Evolutionary conservation across 441 rosid genomes (phyloP).

Genomic region (Macaranga tanarius): DNA sequence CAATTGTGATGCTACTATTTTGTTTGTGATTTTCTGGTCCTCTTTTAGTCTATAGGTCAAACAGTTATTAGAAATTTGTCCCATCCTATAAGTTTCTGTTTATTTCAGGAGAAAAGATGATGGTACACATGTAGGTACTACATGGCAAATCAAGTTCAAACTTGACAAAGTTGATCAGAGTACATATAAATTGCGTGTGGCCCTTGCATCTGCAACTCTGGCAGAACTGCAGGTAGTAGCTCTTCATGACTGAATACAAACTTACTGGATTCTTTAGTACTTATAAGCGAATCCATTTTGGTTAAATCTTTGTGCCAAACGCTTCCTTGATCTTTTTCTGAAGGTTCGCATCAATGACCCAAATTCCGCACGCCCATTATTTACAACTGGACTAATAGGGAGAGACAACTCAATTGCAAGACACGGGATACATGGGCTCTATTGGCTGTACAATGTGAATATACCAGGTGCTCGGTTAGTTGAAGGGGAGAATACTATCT

Average conservation of each 20-base stretch:
- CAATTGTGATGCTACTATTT: not conserved
- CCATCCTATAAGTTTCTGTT: slow-evolving; percentile 6
- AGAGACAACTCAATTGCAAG: slow-evolving; percentile 83
- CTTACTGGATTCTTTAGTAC: not conserved
- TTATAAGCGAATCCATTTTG: not conserved
- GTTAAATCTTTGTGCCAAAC: not conserved
- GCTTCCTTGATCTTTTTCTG: not conserved
- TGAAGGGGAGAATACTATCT: slow-evolving; percentile 63
- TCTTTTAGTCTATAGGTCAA: not conserved
- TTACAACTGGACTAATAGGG: slow-evolving; percentile 66
- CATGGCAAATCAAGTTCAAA: slow-evolving; percentile 82
- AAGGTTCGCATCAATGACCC: slow-evolving; percentile 27
- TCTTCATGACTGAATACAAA: not conserved
- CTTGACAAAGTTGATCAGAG: slow-evolving; percentile 45
- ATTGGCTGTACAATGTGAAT: slow-evolving; percentile 63
- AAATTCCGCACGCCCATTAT: slow-evolving; percentile 36
- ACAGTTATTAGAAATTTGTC: not conserved
- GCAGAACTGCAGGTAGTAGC: slow-evolving; percentile 77
- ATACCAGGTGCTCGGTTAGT: slow-evolving; percentile 44
- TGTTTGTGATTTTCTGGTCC: not conserved
- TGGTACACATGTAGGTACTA: slow-evolving; percentile 50
- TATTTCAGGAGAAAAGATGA: slow-evolving; percentile 47
- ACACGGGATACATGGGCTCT: slow-evolving; percentile 84
- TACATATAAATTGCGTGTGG: slow-evolving; percentile 63
- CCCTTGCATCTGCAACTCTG: slow-evolving; percentile 83